Base-by-base conservation (phyloP, 2,329 filamentous ascomycete species). In the Cercospora sp. region DNA sequence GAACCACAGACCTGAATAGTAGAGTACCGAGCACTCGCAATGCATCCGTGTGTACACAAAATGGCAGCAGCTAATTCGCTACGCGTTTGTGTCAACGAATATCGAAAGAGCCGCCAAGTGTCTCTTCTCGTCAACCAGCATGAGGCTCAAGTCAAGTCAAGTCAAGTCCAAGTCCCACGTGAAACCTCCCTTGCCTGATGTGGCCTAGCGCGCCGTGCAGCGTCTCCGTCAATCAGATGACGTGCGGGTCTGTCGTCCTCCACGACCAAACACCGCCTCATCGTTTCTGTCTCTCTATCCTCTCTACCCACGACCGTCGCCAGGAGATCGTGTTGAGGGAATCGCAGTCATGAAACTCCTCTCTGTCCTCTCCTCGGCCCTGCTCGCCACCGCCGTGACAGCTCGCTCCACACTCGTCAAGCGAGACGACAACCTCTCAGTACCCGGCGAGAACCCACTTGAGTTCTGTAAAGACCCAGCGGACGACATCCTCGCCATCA, bases 391-490 rank as follows among this genome's bases (percentile, higher is more conserved):
- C 65, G 67, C 70, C 70, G 77, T 72, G 65, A 68, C 74, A 55
- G 76, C 77, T 16, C 72, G 74, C 55, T 73, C 74, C 37, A 72
- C 68, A 63, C 65, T 74, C 63, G 69, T 72, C 61, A 67, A 70
- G 60, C 59, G 72, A 28, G 70, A 72, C 5, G 80, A 82, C 64
- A 80, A 87, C 57, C 83, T 87, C 79, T 86, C 89, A 72, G 91
- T 97, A 16, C 90, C 92, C 0, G 94, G 95, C 79, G 85, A 94
- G 61, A 97, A 94, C 78, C 94, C 95, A 32, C 85, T 99, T 68
- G 84, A 88, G 77, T 92, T 91, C 82, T 99, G 95, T 72, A 82
- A 83, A 67, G 86, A 91, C 70, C 91, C 92, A 67, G 80, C 81
- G 60, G 80, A 88, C 62, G 89, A 97, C 79, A 86, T 94, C 66